Evolutionary conservation across 2,329 filamentous ascomycete genomes (phyloP), one percentile per base, ranked within the genome.

Genomic region (Talaromyces atroroseus): DNA sequence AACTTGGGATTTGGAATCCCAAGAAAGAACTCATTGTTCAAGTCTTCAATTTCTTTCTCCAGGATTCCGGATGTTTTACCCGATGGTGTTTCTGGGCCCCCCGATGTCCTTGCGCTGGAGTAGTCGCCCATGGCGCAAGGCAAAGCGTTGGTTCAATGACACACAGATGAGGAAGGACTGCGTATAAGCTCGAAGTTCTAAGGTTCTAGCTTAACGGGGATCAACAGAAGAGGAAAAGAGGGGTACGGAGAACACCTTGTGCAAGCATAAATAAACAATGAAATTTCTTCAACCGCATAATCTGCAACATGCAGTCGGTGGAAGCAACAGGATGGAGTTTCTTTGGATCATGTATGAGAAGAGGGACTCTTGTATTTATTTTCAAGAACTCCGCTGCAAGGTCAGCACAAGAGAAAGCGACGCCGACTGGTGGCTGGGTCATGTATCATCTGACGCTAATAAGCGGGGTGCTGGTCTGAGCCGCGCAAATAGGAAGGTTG

Each of bases 21-120:
- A 16, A 59, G 38, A 20, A 40, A 50, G 14, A 57, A 59, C 26
- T 57, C 51, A 26, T 49, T 16, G 36, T 59, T 59, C 12, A 59
- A 38, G 16, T 21, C 46, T n/a, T 57, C 58, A 12, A 59, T 57
- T 2, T 49, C 21, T 47, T 36, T 32, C 11, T 57, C 54, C 44
- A 59, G 42, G 7, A 44, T 20, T 47, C 57, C 47, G 29, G 5
- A 46, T n/a, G 14, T 51, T 24, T 54, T 59, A 23, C 23, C 36
- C 29, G 49, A 51, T 44, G 58, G 54, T 18, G 58, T 59, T 52
- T 18, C 38, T 21, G 48, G 48, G 7, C 16, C 12, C 21, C 26
- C 21, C 23, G 50, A 54, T 44, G 52, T 21, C 52, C 18, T 21
- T 44, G 40, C 3, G 18, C 11, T 44, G n/a, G 40, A 23, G 18